phyloP scores from a whole-genome alignment of 108 stramenopile species.

The Cyclotella baltica region DNA sequence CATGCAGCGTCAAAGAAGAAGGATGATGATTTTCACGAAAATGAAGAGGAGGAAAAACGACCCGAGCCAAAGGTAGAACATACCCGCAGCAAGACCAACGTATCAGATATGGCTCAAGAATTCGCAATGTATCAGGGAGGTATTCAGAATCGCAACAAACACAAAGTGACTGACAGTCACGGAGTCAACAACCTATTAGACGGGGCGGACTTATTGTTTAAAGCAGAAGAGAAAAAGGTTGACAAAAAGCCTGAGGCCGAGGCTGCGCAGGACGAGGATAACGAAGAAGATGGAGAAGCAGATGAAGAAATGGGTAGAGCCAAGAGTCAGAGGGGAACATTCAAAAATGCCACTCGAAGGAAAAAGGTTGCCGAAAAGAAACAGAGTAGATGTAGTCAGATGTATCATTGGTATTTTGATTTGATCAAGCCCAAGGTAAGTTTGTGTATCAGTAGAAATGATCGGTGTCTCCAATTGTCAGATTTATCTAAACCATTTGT shows the following conservation, averaged over 20 bases:
- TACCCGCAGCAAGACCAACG: conserved; percentile 14
- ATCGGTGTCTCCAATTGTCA: background rate
- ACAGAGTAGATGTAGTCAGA: background rate
- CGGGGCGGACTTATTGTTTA: conserved; percentile 25
- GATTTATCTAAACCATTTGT: background rate
- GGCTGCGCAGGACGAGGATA: background rate
- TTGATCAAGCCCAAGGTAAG: conserved; percentile 38
- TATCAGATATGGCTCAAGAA: conserved; percentile 40
- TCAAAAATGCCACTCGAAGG: conserved; percentile 7
- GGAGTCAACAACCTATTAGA: conserved; percentile 45
- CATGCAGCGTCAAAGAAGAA: background rate
- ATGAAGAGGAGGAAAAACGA: background rate
- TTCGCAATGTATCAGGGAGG: conserved; percentile 8
- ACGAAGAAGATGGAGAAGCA: conserved; percentile 2
- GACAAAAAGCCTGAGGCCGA: background rate
- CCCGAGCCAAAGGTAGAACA: conserved; percentile 1
- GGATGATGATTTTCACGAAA: background rate
- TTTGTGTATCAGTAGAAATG: background rate
- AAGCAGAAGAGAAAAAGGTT: conserved; percentile 10
- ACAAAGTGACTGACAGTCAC: conserved; percentile 10
- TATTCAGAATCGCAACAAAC: background rate
- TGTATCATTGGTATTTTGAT: conserved; percentile 40
- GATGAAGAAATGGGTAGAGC: conserved; percentile 50
- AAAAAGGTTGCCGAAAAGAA: conserved; percentile 12
- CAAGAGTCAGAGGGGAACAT: background rate